Percentiles rank a stretch among this genome's conserved stretches.
These are phyloP conservation scores for Cercospora sp. DNA, from an alignment of 2,329 filamentous ascomycete species.

Conservation along the genomic window DNA sequence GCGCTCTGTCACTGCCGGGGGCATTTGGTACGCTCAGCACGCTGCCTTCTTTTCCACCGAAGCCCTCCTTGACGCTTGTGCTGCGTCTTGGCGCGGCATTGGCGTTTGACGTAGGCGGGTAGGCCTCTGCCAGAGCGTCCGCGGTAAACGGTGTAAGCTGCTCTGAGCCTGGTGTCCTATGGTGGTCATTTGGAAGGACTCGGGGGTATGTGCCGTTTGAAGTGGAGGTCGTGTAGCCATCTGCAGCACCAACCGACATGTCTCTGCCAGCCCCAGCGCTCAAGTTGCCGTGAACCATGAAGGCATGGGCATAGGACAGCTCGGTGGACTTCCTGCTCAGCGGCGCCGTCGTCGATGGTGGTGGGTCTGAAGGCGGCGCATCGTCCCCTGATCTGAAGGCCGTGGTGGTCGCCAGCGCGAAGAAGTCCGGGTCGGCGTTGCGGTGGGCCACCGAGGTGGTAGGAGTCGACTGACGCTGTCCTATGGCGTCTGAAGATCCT, in stretches of 20 bases:
- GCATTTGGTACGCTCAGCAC: conserved; percentile 33
- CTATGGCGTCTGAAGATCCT: conserved; percentile 4
- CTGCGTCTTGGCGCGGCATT: conserved; percentile 39
- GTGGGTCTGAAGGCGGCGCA: conserved; percentile 24
- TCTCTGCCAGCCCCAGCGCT: conserved; percentile 37
- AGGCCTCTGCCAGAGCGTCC: conserved; percentile 33
- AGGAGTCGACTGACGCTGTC: conserved; percentile 9
- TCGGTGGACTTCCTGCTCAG: conserved; percentile 36
- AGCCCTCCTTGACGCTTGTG: conserved; percentile 44
- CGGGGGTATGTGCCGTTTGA: conserved; percentile 17
- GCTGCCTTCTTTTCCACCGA: conserved; percentile 36
- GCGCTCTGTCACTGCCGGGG: conserved; percentile 30
- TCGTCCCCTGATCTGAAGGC: conserved; percentile 36
- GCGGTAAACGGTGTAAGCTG: conserved; percentile 24
- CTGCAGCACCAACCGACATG: conserved; percentile 49
- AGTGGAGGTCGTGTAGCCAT: conserved; percentile 36
- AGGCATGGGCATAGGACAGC: conserved; percentile 37
- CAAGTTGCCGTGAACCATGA: conserved; percentile 45
- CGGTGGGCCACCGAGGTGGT: conserved; percentile 5
- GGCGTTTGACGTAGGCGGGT: conserved; percentile 33
- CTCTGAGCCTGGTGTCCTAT: conserved; percentile 12
- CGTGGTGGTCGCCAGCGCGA: conserved; percentile 33
- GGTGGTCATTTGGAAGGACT: conserved; percentile 16
- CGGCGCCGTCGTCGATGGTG: conserved; percentile 21
- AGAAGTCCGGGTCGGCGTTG: conserved; percentile 2